Conservation (phyloP, 768 basidiomycete species). For the Phaeotremella skinneri region DNA sequence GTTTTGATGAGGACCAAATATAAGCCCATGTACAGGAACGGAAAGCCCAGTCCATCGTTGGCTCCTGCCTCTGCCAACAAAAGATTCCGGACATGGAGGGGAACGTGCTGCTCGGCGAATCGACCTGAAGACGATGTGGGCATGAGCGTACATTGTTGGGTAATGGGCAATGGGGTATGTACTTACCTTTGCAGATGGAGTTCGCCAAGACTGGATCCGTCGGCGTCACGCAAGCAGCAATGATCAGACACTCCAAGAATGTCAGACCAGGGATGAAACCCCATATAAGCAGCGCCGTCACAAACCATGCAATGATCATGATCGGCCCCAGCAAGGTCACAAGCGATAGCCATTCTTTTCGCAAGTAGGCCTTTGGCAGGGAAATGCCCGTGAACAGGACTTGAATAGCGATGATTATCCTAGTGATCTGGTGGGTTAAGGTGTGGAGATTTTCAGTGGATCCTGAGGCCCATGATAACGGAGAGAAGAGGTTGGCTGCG, state of each 20-base stretch:
- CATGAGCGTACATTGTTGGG: slow-evolving; percentile 10
- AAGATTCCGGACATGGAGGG: slow-evolving; percentile 52
- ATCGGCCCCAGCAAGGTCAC: slow-evolving; percentile 51
- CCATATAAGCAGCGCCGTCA: slow-evolving; percentile 50
- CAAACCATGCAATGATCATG: slow-evolving; percentile 54
- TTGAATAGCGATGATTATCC: slow-evolving; percentile 54
- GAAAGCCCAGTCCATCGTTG: slow-evolving; percentile 55
- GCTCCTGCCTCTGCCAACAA: slow-evolving; percentile 54
- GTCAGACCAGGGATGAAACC: slow-evolving; percentile 52
- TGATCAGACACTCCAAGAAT: slow-evolving; percentile 52
- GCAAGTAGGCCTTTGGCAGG: slow-evolving; percentile 53
- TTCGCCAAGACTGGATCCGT: slow-evolving; percentile 55
- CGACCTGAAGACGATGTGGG: slow-evolving; percentile 45
- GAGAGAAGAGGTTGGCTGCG: slow-evolving; percentile 49
- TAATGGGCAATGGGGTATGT: background rate
- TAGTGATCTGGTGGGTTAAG: slow-evolving; percentile 46
- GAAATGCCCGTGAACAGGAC: slow-evolving; percentile 46
- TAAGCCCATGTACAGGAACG: slow-evolving; percentile 53
- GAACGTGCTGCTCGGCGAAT: slow-evolving; percentile 53
- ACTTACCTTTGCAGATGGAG: slow-evolving; percentile 41
- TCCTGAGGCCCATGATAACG: slow-evolving; percentile 47
- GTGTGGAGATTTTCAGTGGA: slow-evolving; percentile 16
- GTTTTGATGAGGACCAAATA: slow-evolving; percentile 50
- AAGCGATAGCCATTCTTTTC: slow-evolving; percentile 48
- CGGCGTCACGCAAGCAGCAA: slow-evolving; percentile 53